A percentile compares a stretch with the other conserved stretches of the same genome.
phyloP scores from a whole-genome alignment of 2,329 filamentous ascomycete genomes.

The Tolypocladium sp. region DNA sequence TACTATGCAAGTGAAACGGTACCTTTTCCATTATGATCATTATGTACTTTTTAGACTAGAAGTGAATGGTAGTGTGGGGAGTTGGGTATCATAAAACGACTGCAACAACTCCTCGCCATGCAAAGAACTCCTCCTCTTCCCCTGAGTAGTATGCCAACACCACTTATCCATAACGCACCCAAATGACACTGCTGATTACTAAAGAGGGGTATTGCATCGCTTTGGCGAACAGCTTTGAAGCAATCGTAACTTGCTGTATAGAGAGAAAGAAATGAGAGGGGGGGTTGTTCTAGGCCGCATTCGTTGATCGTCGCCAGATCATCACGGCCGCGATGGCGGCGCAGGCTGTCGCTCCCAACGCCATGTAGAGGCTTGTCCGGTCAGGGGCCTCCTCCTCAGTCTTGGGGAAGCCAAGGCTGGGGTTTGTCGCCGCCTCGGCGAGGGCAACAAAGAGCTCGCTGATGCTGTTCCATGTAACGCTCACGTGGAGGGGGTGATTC shows the following conservation, averaged over 20 bases:
- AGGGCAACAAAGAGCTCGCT: slow-evolving; percentile 87
- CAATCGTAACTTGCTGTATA: neutral
- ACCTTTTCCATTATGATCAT: neutral
- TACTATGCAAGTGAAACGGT: neutral
- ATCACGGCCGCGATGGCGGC: slow-evolving; percentile 54
- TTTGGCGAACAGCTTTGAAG: neutral
- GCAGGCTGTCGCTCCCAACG: slow-evolving; percentile 63
- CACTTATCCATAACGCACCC: neutral
- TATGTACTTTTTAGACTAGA: neutral
- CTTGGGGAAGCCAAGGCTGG: slow-evolving; percentile 80
- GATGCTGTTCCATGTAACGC: slow-evolving; percentile 88
- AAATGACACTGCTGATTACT: neutral
- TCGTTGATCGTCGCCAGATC: slow-evolving; percentile 54
- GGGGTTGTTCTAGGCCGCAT: slow-evolving; percentile 23
- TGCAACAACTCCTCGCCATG: slow-evolving; percentile 13
- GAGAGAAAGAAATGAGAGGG: neutral
- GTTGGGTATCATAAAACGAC: slow-evolving; percentile 22
- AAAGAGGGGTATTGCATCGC: neutral
- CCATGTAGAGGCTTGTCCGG: slow-evolving; percentile 77
- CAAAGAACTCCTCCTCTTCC: slow-evolving; percentile 1
- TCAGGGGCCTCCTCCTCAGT: slow-evolving; percentile 79
- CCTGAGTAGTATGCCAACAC: neutral
- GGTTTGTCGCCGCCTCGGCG: slow-evolving; percentile 85
- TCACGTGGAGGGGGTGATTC: slow-evolving; percentile 87
- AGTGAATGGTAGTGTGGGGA: slow-evolving; percentile 4